Evolutionary conservation across 345 rosid species (phyloP).

Genomic region (Ricinus communis): DNA sequence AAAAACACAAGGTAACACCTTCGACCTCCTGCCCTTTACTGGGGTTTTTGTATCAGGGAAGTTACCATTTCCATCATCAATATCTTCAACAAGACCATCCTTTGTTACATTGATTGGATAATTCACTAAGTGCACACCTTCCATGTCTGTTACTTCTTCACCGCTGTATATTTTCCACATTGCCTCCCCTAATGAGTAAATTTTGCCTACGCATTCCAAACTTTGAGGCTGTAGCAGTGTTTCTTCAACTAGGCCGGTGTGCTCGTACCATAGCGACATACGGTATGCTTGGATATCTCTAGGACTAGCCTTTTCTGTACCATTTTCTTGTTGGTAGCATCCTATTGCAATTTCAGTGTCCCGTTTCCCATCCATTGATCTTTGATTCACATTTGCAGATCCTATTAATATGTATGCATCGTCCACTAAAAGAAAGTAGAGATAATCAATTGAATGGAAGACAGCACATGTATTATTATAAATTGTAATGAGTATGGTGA

Average conservation of each 20-base stretch:
- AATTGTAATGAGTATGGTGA: no score
- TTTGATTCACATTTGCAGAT: conserved; percentile 81
- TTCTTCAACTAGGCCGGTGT: conserved; percentile 46
- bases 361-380: conserved; percentile 85
- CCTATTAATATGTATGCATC: conserved; percentile 66
- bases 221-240: conserved; percentile 51
- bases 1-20: conserved; percentile 57
- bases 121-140: conserved; percentile 64
- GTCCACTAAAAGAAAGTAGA: conserved; percentile 54
- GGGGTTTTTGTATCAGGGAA: conserved; percentile 78
- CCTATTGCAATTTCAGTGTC: conserved; percentile 92
- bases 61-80: conserved; percentile 34
- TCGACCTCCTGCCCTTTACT: conserved; percentile 74
- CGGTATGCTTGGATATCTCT: conserved; percentile 50
- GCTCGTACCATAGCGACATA: conserved; percentile 77
- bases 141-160: conserved; percentile 71
- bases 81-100: conserved; percentile 59
- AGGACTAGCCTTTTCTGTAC: not conserved
- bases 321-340: conserved; percentile 48
- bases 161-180: conserved; percentile 75
- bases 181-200: conserved; percentile 49
- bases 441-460: not conserved
- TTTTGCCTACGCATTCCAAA: conserved; percentile 53
- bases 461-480: not conserved
- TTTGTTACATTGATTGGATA: conserved; percentile 56